phyloP scores from a whole-genome alignment of 345 rosid genomes.

The Odontarrhena argentea region DNA sequence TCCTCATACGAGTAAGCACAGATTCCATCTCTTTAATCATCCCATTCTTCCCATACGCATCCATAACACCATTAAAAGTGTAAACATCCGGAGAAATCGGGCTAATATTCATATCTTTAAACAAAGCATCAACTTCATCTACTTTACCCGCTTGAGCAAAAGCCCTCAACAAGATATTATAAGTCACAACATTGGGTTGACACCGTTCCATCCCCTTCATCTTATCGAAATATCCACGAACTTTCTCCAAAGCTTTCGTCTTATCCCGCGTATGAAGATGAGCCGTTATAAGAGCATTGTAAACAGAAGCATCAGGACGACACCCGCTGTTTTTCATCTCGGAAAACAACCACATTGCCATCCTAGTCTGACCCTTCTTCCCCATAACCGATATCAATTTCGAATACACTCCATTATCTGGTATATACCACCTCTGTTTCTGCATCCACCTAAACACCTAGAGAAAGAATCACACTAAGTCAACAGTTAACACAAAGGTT shows the following conservation, averaged over 20 bases:
- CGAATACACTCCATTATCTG: constrained; percentile 86
- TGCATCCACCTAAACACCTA: constrained; percentile 99
- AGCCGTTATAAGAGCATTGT: constrained; percentile 83
- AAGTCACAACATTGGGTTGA: constrained; percentile 83
- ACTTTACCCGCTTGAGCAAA: constrained; percentile 80
- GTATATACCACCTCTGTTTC: constrained; percentile 85
- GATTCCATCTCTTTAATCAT: constrained; percentile 92
- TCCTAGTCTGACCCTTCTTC: constrained; percentile 79
- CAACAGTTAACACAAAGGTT: background rate
- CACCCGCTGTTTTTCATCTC: constrained; percentile 98
- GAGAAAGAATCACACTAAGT: constrained; percentile 18
- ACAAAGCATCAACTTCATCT: constrained; percentile 67
- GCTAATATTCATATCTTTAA: constrained; percentile 71
- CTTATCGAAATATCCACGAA: constrained; percentile 70
- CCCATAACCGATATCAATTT: constrained; percentile 86
- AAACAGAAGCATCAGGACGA: constrained; percentile 87
- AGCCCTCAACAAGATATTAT: constrained; percentile 87
- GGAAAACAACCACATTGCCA: constrained; percentile 98
- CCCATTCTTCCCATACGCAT: constrained; percentile 90
- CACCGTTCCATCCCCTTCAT: constrained; percentile 82
- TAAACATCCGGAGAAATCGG: constrained; percentile 69
- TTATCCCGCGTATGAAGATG: constrained; percentile 86
- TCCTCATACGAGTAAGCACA: constrained; percentile 78
- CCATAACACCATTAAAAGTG: constrained; percentile 91
- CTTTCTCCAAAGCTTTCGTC: constrained; percentile 80